Evolutionary conservation across 106 monocot genomes (phyloP).

Genomic region (Xerophyta viscosa): DNA sequence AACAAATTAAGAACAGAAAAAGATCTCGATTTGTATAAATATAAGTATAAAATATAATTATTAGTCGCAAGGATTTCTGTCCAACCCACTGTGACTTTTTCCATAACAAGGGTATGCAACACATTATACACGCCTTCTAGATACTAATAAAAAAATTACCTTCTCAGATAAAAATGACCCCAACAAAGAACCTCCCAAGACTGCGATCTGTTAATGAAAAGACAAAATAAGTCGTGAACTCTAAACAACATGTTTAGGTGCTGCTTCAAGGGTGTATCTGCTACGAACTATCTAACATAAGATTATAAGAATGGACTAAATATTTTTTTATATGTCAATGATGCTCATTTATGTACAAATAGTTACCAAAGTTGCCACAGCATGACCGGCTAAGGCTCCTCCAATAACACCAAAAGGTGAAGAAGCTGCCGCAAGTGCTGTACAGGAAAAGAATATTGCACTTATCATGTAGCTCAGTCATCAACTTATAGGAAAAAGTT

Average conservation of each 20-base stretch:
- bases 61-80: neutral
- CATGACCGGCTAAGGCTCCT: slow-evolving; percentile 92
- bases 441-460: slow-evolving; percentile 5
- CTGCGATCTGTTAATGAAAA: slow-evolving; percentile 58
- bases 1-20: neutral
- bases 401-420: slow-evolving; percentile 93
- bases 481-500: neutral
- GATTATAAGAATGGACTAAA: neutral
- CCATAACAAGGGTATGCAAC: too few relatives aligned
- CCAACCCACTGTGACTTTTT: neutral
- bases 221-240: neutral
- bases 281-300: neutral
- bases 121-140: too few relatives aligned
- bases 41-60: neutral
- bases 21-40: neutral
- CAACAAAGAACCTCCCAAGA: slow-evolving; percentile 86
- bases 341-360: neutral
- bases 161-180: slow-evolving; percentile 89
- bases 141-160: too few relatives aligned
- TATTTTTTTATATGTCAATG: neutral
- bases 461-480: too few relatives aligned
- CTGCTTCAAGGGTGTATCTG: neutral
- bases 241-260: neutral
- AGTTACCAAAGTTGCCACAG: slow-evolving; percentile 75
- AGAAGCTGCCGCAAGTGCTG: slow-evolving; percentile 97